Conservation (phyloP, 2,329 filamentous ascomycete species). For the Calonectria hawksworthii region DNA sequence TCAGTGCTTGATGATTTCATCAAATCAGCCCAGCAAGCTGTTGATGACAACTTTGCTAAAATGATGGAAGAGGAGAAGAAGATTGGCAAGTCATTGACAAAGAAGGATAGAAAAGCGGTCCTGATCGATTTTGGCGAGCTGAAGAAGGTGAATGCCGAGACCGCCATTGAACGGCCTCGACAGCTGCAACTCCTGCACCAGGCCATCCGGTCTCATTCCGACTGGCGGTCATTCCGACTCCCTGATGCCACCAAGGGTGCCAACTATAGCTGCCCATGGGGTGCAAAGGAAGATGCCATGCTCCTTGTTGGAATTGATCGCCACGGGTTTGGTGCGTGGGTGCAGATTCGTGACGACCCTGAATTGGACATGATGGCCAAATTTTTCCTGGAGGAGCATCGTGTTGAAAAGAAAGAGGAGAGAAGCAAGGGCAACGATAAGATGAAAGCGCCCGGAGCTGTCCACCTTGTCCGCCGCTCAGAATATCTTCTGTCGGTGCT, state of each 20-base stretch:
- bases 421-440: conserved; percentile 82
- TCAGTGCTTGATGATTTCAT: conserved; percentile 83
- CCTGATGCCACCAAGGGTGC: conserved; percentile 93
- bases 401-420: conserved; percentile 98
- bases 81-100: conserved; percentile 85
- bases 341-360: conserved; percentile 90
- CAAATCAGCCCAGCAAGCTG: conserved; percentile 67
- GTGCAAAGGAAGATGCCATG: conserved; percentile 95
- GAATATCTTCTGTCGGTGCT: conserved; percentile 97
- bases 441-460: conserved; percentile 94
- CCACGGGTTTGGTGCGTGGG: conserved; percentile 97
- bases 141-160: conserved; percentile 96
- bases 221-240: conserved; percentile 86
- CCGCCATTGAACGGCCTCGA: conserved; percentile 89
- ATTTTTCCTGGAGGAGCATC: conserved; percentile 96
- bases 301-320: conserved; percentile 92
- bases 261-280: conserved; percentile 93
- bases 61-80: conserved; percentile 87
- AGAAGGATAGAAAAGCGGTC: conserved; percentile 98
- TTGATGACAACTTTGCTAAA: conserved; percentile 77
- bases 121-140: conserved; percentile 94
- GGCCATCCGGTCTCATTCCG: conserved; percentile 74
- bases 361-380: conserved; percentile 91
- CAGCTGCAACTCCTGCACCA: conserved; percentile 89
- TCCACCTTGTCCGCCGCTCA: conserved; percentile 93